These are phyloP conservation scores for Kregervanrija delftensis DNA, from an alignment of 805 yeast genomes.

Conservation along the genomic window DNA sequence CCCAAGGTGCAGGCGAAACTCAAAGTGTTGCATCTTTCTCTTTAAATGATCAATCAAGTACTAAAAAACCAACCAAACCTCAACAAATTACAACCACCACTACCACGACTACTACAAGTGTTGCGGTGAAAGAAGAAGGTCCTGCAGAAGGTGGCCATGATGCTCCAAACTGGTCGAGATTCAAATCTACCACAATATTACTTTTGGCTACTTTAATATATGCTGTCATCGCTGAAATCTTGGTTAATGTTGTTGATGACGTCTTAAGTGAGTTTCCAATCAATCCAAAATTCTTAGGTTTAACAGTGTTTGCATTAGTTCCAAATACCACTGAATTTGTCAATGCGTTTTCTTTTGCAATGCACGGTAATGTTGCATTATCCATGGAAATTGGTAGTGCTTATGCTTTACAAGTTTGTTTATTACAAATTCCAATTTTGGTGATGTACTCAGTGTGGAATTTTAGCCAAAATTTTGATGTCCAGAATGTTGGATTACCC, in stretches of 20 bases:
- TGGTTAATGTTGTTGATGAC: constrained; percentile 87
- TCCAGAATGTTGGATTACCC: constrained; percentile 7
- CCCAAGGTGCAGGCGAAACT: constrained; percentile 9
- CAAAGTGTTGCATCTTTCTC: constrained; percentile 22
- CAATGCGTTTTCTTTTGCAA: constrained; percentile 94
- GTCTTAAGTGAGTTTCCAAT: constrained; percentile 76
- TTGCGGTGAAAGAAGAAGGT: not conserved
- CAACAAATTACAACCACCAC: constrained; percentile 7
- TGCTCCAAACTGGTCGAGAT: constrained; percentile 94
- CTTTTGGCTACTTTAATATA: constrained; percentile 80
- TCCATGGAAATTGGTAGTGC: constrained; percentile 99
- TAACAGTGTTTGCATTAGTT: constrained; percentile 90
- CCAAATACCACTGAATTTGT: constrained; percentile 96
- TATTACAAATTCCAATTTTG: constrained; percentile 87
- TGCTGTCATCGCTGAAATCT: constrained; percentile 89
- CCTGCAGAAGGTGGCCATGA: constrained; percentile 68
- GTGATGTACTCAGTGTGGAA: constrained; percentile 65
- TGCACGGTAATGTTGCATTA: constrained; percentile 90
- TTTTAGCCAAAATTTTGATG: constrained; percentile 6
- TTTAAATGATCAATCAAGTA: constrained; percentile 10
- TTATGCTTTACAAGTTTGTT: constrained; percentile 90
- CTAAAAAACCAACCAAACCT: constrained; percentile 5
- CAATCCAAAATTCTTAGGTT: constrained; percentile 84
- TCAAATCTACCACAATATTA: constrained; percentile 74
- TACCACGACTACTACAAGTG: constrained; percentile 3